Evolutionary conservation across 2,329 filamentous ascomycete species (phyloP), one percentile per base, ranked within the genome.

Genomic region (Cladophialophora immunda): DNA sequence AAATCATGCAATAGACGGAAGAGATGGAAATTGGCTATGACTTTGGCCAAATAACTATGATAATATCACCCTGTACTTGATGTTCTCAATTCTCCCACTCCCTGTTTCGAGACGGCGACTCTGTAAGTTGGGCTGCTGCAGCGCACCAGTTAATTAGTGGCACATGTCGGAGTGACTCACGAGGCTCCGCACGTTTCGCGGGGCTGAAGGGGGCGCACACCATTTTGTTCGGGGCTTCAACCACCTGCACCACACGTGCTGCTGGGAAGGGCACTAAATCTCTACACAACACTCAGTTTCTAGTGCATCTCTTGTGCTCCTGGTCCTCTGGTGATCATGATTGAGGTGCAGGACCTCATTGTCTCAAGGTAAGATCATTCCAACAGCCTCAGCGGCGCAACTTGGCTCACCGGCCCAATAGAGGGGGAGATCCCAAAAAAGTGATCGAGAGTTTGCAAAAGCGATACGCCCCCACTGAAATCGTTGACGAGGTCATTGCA

Each of bases 401-500:
- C 22, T 38, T 54, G 34, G 22, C 57, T 67, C 54, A 65, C 57
- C 62, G 25, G 17, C 62, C n/a, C 4, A 54, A 19, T 59, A 71
- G 93, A 74, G 95, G 94, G 72, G 95, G 95, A 74, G 89, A 98
- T 81, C 92, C 93, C 17, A 91, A 97, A 77, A 90, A 89, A 82
- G 95, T 99, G 80, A 91, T 92, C 79, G 93, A 97, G 80, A 95
- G 91, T 71, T 95, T 99, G 81, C 88, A 91, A 73, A 89, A 89
- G 77, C 90, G 95, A 74, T 87, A 89, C 83, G 94, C 92, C 57
- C 86, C 89, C 15, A 92, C 93, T 75, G 91, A 93, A 76, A 84
- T 90, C 56, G 94, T 99, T 29, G 94, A 99, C 82, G 91, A 97
- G 81, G 89, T 98, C 68, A 95, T 97, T 58, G 64, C 60, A 17